Evolutionary conservation across 164 flowering plant genomes (phyloP).

Genomic region (Stephania yunnanensis): DNA sequence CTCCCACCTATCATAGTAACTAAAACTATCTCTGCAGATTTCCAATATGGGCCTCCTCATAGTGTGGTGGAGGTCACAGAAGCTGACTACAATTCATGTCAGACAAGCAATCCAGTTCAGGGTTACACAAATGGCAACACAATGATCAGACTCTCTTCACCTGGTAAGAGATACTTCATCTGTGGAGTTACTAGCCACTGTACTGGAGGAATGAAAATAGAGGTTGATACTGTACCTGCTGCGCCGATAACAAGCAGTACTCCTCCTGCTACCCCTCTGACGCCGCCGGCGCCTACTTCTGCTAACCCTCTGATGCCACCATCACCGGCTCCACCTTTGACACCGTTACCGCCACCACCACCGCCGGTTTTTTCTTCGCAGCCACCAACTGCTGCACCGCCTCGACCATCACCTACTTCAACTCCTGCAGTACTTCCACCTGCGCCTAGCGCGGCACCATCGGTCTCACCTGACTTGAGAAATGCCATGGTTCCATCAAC

Average conservation of each 20-base stretch:
- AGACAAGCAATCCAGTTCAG: constrained; percentile 25
- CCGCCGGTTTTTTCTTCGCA: constrained; percentile 7
- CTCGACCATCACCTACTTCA: constrained; percentile 9
- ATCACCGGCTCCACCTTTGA: constrained; percentile 12
- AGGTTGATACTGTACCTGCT: constrained; percentile 32
- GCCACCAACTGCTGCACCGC: constrained; percentile 7
- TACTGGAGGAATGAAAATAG: constrained; percentile 47
- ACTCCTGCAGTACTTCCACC: constrained; percentile 15
- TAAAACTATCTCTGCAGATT: constrained; percentile 33
- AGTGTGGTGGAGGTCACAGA: constrained; percentile 49
- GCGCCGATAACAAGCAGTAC: constrained; percentile 11
- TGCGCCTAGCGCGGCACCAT: constrained; percentile 10
- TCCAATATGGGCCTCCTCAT: constrained; percentile 38
- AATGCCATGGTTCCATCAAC: constrained; percentile 1
- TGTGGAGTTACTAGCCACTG: constrained; percentile 58
- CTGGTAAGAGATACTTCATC: constrained; percentile 62
- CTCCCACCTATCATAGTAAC: not conserved
- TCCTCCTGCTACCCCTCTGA: constrained; percentile 8
- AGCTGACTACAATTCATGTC: constrained; percentile 46
- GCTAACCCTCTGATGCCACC: constrained; percentile 3
- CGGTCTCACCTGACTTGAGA: not conserved
- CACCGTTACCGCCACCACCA: constrained; percentile 7
- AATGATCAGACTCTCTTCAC: constrained; percentile 35
- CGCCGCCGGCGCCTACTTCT: constrained; percentile 1
- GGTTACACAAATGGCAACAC: constrained; percentile 32